Evolutionary conservation across 352 stramenopile genomes (phyloP), one percentile per base, ranked within the genome.

Genomic region (Pythium angustatum): DNA sequence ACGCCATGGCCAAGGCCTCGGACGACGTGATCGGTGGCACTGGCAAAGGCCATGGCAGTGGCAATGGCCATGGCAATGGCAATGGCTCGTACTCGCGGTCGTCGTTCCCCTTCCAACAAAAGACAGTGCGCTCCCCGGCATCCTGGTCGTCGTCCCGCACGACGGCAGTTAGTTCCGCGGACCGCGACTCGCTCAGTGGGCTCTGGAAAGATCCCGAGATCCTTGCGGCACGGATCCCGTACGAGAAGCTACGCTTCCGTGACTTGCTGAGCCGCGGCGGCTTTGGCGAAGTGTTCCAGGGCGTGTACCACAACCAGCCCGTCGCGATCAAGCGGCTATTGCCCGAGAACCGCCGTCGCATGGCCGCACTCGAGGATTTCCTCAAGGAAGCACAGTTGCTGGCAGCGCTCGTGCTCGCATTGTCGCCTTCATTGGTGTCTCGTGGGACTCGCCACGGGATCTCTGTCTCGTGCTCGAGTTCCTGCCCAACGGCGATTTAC

Each of bases 281-380:
- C 12, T 85, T 81, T 28, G 77, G 77, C 33, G 70, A 83, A 27
- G 79, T 89, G 21, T 71, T 79, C 22, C 50, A 57, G 1, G 77
- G 77, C 10, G 58, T 59, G 6, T 89, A 81, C 67, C 69, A 76
- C 30, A 47, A 69, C 26, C 21, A 55, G 17, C 52, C 55, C 2
- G 77, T 88, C 12, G 79, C 79, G 1, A 77, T 88, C 55, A 88
- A 88, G 69, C 58, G 69, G 8, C 50, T 88, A 22, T 22, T 80
- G 33, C 69, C 74, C 0, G 79, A 88, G 28, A 62, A 65, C 1
- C 71, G 77, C 4, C 63, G 73, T 26, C 63, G 80, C 40, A 47
- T 87, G 64, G 58, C 68, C 38, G 68, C 71, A 21, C 72, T 88
- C 40, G 73, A 87, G 53, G 69, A 76, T 26, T 85, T 88, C 33